phyloP scores from a whole-genome alignment of 2,329 filamentous ascomycete genomes.

The Talaromyces verruculosus region DNA sequence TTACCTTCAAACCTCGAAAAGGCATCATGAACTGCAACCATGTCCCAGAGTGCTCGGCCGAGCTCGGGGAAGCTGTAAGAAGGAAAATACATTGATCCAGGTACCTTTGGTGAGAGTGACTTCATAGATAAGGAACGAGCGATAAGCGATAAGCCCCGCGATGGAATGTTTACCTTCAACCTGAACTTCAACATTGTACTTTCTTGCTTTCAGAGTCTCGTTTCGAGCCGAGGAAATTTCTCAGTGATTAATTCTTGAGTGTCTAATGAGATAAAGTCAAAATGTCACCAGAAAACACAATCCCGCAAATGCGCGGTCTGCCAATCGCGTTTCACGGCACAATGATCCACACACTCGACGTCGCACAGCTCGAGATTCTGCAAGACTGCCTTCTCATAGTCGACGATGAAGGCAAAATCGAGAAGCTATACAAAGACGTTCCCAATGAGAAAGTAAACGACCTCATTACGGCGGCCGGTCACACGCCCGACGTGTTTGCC shows the following conservation, averaged over 20 bases:
- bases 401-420: slow-evolving; percentile 32
- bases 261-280: neutral
- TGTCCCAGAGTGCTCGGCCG: neutral
- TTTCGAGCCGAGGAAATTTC: neutral
- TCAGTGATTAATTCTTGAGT: neutral
- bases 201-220: neutral
- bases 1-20: neutral
- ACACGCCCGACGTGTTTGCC: slow-evolving; percentile 29
- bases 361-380: slow-evolving; percentile 32
- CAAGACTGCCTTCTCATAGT: slow-evolving; percentile 36
- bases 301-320: slow-evolving; percentile 22
- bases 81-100: neutral
- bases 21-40: neutral
- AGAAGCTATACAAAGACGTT: slow-evolving; percentile 29
- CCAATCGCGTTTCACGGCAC: slow-evolving; percentile 39
- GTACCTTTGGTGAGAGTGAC: neutral
- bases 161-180: neutral
- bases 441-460: slow-evolving; percentile 26
- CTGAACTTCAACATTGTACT: neutral
- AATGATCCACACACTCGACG: slow-evolving; percentile 33
- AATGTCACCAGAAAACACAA: slow-evolving; percentile 1
- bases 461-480: slow-evolving; percentile 29
- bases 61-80: neutral
- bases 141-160: slow-evolving; percentile 4
- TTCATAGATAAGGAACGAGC: neutral